Percentiles rank a stretch among this genome's conserved stretches.
Conservation (phyloP, 208 protist species). For the Trypanosoma brucei region DNA sequence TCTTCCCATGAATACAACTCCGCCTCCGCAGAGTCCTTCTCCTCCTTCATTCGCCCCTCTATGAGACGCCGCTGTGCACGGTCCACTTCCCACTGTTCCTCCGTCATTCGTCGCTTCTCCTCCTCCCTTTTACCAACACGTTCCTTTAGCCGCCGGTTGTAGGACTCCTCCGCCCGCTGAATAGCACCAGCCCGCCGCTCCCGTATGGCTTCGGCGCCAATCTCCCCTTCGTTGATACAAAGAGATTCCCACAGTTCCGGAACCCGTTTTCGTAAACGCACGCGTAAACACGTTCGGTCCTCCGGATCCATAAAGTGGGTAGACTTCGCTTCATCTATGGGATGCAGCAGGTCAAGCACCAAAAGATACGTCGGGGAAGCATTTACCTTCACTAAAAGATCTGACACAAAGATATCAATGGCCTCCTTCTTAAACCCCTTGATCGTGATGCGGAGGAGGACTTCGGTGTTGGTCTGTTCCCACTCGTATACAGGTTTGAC, state of each 20-base stretch:
- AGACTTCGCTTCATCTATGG: slow-evolving; percentile 46
- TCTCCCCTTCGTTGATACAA: slow-evolving; percentile 28
- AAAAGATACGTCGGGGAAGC: slow-evolving; percentile 82
- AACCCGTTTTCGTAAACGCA: slow-evolving; percentile 65
- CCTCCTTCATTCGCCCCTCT: slow-evolving; percentile 61
- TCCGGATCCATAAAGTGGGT: slow-evolving; percentile 50
- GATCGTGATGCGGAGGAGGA: slow-evolving; percentile 66
- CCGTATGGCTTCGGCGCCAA: slow-evolving; percentile 25
- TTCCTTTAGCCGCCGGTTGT: slow-evolving; percentile 62
- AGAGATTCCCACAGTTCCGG: slow-evolving; percentile 55
- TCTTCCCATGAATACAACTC: slow-evolving; percentile 81
- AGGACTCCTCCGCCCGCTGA: slow-evolving; percentile 61
- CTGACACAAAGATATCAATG: slow-evolving; percentile 82
- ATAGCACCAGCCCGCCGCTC: slow-evolving; percentile 64
- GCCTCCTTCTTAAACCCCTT: slow-evolving; percentile 80
- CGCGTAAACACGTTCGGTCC: slow-evolving; percentile 34
- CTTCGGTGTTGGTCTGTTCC: slow-evolving; percentile 77
- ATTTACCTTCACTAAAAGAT: slow-evolving; percentile 84
- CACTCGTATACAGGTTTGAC: slow-evolving; percentile 80
- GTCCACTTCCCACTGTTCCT: slow-evolving; percentile 89
- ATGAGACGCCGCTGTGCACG: slow-evolving; percentile 71
- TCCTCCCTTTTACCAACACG: slow-evolving; percentile 62
- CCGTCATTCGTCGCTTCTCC: slow-evolving; percentile 81
- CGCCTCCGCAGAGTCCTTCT: slow-evolving; percentile 55
- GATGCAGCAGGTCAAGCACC: slow-evolving; percentile 78